Conservation (phyloP, 495 filamentous ascomycete species). For the Geopyxis carbonaria region DNA sequence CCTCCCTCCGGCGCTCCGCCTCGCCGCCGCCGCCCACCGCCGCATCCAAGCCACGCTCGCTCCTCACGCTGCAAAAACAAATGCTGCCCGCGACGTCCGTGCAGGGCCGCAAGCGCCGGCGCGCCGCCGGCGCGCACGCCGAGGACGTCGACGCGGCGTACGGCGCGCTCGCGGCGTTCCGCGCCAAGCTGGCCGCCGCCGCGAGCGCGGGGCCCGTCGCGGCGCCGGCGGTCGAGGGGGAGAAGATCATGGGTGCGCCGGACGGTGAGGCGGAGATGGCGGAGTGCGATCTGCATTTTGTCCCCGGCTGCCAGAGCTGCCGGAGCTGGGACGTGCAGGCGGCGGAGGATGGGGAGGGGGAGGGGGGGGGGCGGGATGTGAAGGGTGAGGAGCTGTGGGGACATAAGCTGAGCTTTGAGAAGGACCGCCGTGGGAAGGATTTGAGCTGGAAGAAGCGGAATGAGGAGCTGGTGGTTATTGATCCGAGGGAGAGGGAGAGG, state of each 20-base stretch:
- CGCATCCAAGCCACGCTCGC: conserved; percentile 35
- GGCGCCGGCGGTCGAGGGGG: conserved; percentile 9
- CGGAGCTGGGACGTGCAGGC: conserved; percentile 51
- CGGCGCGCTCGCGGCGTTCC: conserved; percentile 27
- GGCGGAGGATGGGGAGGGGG: conserved; percentile 44
- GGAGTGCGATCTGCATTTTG: conserved; percentile 82
- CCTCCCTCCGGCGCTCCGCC: conserved; percentile 60
- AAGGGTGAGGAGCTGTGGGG: conserved; percentile 34
- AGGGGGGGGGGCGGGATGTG: conserved; percentile 42
- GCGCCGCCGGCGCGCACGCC: conserved; percentile 25
- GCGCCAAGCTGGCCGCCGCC: conserved; percentile 48
- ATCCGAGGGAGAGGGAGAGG: conserved; percentile 70
- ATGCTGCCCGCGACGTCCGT: conserved; percentile 71
- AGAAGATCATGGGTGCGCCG: conserved; percentile 25
- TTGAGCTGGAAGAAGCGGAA: conserved; percentile 76
- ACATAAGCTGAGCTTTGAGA: conserved; percentile 68
- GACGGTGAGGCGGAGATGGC: conserved; percentile 40
- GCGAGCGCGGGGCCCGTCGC: not conserved
- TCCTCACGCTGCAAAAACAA: conserved; percentile 40
- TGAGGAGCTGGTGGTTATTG: conserved; percentile 82
- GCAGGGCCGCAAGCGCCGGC: conserved; percentile 60
- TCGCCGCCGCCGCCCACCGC: conserved; percentile 5
- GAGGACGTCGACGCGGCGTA: conserved; percentile 16
- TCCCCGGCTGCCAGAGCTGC: conserved; percentile 83
- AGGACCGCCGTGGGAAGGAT: conserved; percentile 83